Evolutionary conservation across 371 early-diverging fungal species (phyloP).

Genomic region (Gilbertella persicaria): DNA sequence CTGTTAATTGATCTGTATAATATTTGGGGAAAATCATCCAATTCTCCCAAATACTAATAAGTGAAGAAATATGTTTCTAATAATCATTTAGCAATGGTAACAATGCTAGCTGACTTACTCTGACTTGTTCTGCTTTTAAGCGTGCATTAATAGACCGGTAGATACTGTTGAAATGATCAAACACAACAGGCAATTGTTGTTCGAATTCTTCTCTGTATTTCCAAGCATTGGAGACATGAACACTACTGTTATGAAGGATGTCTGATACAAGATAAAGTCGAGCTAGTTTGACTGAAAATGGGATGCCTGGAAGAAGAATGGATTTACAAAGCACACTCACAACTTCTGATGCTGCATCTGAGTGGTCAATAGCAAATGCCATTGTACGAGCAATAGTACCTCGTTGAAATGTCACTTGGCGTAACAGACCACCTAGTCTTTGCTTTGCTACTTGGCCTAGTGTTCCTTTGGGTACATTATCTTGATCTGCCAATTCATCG

Average conservation of each 20-base stretch:
- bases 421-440: slow-evolving; percentile 58
- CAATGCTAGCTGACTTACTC: slow-evolving; percentile 35
- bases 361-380: slow-evolving; percentile 87
- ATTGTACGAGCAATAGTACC: slow-evolving; percentile 79
- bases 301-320: slow-evolving; percentile 60
- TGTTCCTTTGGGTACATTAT: slow-evolving; percentile 51
- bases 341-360: slow-evolving; percentile 80
- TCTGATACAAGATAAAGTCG: slow-evolving; percentile 84
- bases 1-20: slow-evolving; percentile 59
- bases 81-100: neutral
- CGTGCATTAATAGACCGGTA: slow-evolving; percentile 71
- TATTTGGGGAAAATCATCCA: slow-evolving; percentile 85
- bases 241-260: slow-evolving; percentile 83
- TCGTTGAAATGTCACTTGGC: slow-evolving; percentile 60
- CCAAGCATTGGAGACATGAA: slow-evolving; percentile 85
- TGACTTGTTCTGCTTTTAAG: slow-evolving; percentile 84
- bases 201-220: slow-evolving; percentile 79
- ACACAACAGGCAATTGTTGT: slow-evolving; percentile 61
- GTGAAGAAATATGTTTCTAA: slow-evolving; percentile 59
- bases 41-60: slow-evolving; percentile 83
- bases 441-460: slow-evolving; percentile 64
- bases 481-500: slow-evolving; percentile 57
- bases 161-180: slow-evolving; percentile 70
- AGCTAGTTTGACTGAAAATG: slow-evolving; percentile 70
- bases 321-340: slow-evolving; percentile 68